Base-by-base conservation (phyloP, 352 stramenopile genomes). In the Phytophthora pseudosyringae region DNA sequence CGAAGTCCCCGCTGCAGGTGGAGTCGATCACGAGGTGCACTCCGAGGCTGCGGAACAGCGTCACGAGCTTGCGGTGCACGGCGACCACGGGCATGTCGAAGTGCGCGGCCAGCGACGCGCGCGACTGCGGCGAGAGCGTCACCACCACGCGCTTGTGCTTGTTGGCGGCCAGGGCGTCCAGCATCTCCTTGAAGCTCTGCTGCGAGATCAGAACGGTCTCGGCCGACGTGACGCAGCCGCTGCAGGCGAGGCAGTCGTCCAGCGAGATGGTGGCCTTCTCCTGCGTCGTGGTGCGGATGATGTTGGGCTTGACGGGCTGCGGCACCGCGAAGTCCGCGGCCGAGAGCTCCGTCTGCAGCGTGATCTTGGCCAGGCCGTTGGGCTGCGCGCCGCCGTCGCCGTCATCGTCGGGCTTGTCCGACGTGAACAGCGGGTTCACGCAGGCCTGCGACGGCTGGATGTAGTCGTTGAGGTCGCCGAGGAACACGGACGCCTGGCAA, bases 201-300 rank as follows among this genome's bases (percentile, higher is more conserved):
- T 98, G 90, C 47, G 97, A 97, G 73, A 99, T 95, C 11, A 99
- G 78, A n/a, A 99, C 95, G n/a, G 96, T 97, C 82, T 99, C 97
- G 2, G 97, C 95, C n/a, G 96, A 98, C 52, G 97, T 99, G 47
- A 99, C 95, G 69, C 97, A 99, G 52, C 97, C 97, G 25, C 89
- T 98, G 80, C 97, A 99, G 1, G 97, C 97, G 38, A 99, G 90
- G 64, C 97, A 99, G 79, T 99, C 97, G 36, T 97, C 93, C 21
- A 99, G 86, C 46, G 95, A 98, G 43, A 99, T 96, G 8, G 89
- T 97, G 6, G 94, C 94, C 48, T 96, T 95, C 67, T 97, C 81
- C 54, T 90, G 69, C 35, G 68, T 75, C 8, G 70, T 83, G 12
- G 81, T 89, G 45, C 81, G 86, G 67, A 97, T 97, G 45, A 97